A percentile compares a stretch with the other conserved stretches of the same genome.
Conservation (phyloP, 2,329 filamentous ascomycete species). For the Fusarium ambrosium region DNA sequence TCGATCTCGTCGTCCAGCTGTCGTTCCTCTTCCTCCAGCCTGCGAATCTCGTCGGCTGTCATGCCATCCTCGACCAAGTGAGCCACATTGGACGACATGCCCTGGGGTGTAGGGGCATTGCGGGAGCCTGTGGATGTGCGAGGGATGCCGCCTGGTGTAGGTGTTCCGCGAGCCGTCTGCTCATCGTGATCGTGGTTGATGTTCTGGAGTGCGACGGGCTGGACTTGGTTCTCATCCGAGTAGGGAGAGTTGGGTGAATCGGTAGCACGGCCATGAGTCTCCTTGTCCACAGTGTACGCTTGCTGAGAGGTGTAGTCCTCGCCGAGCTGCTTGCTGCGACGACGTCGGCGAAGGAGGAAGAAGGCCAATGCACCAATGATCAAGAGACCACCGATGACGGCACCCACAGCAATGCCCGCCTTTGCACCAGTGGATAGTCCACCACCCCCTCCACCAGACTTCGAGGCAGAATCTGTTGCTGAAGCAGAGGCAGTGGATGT, state of each 20-base stretch:
- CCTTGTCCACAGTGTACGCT: slow-evolving; percentile 63
- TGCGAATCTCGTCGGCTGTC: slow-evolving; percentile 68
- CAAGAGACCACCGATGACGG: slow-evolving; percentile 54
- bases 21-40: slow-evolving; percentile 70
- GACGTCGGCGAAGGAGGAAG: slow-evolving; percentile 60
- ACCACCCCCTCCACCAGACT: slow-evolving; percentile 23
- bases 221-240: slow-evolving; percentile 55
- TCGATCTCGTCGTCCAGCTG: slow-evolving; percentile 70
- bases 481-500: not conserved
- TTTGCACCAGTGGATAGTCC: slow-evolving; percentile 59
- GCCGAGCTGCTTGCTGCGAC: slow-evolving; percentile 42
- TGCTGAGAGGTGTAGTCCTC: slow-evolving; percentile 46
- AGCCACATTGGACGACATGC: slow-evolving; percentile 57
- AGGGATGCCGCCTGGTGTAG: slow-evolving; percentile 21
- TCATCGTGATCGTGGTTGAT: slow-evolving; percentile 10
- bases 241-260: slow-evolving; percentile 60
- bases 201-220: slow-evolving; percentile 43
- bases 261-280: slow-evolving; percentile 53
- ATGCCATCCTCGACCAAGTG: slow-evolving; percentile 72
- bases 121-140: slow-evolving; percentile 39
- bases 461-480: slow-evolving; percentile 4
- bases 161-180: slow-evolving; percentile 8
- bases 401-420: slow-evolving; percentile 62
- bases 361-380: slow-evolving; percentile 57
- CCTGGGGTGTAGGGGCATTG: slow-evolving; percentile 47